Evolutionary conservation across 2,329 filamentous ascomycete genomes (phyloP), one percentile per base, ranked within the genome.

Genomic region (Ambrosiella beaveri): DNA sequence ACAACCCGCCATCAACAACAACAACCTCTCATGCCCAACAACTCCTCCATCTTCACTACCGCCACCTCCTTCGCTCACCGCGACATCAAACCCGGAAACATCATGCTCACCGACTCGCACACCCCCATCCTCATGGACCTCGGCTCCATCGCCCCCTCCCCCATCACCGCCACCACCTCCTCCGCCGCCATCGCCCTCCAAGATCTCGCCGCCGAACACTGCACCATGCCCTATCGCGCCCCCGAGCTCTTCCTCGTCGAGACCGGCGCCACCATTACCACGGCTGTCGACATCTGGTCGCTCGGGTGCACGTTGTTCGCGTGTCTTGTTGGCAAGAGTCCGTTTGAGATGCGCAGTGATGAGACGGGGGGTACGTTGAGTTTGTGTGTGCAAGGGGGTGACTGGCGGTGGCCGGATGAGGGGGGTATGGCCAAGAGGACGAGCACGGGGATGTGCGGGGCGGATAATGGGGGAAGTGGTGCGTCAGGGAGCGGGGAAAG

Each of bases 161-260:
- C 93, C 1, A 87, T 88, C 59, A 81, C 87, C 35, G 91, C 97
- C 64, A 95, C 91, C 3, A 93, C 87, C 15, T 84, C 91, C 61
- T 94, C 88, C 2, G 78, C 94, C 57, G 93, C 93, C 50, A 81
- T 98, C 53, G 88, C 90, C 57, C 86, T 95, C 40, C 93, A 97
- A 72, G 93, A 98, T 70, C 86, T 82, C 45, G 93, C 93, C 19
- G 93, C 91, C 57, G 93, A 98, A 70, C 91, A 97, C 75, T 91
- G 84, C 63, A 98, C 93, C 45, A 97, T 98, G 91, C 90, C 93
- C 0, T 98, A 98, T 73, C 88, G 93, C 61, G 93, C 93, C 1
- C 93, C 93, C 0, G 93, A 98, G 71, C 82, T 98, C 61, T 98
- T 98, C 70, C 93, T 98, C 69, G 93, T 97, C 59, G 95, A 95